phyloP scores from a whole-genome alignment of 1,139 yeast species.

The Blastobotrys apis region DNA sequence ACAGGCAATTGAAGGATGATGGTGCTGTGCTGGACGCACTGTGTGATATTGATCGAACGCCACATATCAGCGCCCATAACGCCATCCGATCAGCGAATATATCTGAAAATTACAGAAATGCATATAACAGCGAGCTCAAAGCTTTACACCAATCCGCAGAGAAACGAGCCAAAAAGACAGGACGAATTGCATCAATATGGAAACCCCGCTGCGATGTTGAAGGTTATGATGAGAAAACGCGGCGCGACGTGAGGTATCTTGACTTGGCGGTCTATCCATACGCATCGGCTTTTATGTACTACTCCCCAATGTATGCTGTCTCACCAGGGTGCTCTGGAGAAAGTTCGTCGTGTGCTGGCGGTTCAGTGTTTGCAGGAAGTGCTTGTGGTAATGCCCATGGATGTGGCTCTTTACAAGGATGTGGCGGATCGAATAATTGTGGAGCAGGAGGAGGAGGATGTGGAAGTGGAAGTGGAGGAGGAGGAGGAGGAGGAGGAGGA shows the following conservation, averaged over 20 bases:
- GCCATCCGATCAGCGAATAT: constrained; percentile 15
- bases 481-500: background rate
- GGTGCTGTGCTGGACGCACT: constrained; percentile 1
- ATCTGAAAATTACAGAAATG: background rate
- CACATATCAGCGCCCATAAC: constrained; percentile 22
- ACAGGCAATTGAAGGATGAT: constrained; percentile 4
- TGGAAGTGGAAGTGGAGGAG: background rate
- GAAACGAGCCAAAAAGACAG: background rate
- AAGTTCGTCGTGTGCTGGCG: background rate
- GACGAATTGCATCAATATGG: background rate
- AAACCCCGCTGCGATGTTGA: background rate
- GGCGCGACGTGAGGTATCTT: too few relatives aligned
- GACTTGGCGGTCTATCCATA: too few relatives aligned
- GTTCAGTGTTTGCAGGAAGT: background rate
- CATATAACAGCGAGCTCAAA: background rate
- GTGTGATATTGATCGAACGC: constrained; percentile 2
- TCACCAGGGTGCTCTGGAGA: background rate
- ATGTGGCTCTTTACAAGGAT: too few relatives aligned
- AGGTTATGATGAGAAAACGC: too few relatives aligned
- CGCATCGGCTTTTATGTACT: too few relatives aligned
- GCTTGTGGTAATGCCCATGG: background rate
- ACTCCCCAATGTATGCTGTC: background rate
- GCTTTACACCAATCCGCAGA: background rate
- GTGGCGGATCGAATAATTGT: background rate
- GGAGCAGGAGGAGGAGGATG: background rate